A percentile compares a stretch with the other conserved stretches of the same genome.
phyloP scores from a whole-genome alignment of 805 yeast species.

The Schwanniomyces pseudopolymorphus region DNA sequence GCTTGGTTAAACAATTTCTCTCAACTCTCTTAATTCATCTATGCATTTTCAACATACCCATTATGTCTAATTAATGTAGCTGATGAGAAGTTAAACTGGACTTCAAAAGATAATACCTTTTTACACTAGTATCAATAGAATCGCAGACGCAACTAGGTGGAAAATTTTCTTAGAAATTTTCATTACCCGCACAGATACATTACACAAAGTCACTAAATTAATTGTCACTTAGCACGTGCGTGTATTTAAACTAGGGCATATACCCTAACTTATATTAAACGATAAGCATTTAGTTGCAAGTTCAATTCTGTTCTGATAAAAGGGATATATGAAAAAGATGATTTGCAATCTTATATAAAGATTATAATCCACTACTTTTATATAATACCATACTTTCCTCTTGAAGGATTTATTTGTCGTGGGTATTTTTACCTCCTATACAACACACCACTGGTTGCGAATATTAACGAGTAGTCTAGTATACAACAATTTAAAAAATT shows the following conservation, averaged over 20 bases:
- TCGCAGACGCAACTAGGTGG: not conserved
- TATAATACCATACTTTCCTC: too few relatives aligned
- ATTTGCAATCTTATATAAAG: too few relatives aligned
- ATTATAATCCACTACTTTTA: too few relatives aligned
- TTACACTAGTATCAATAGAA: not conserved
- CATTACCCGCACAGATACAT: not conserved
- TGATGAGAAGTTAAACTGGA: slow-evolving; percentile 2
- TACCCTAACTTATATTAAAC: too few relatives aligned
- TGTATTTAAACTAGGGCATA: not conserved
- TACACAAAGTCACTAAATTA: not conserved
- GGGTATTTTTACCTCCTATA: too few relatives aligned
- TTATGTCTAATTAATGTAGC: slow-evolving; percentile 17
- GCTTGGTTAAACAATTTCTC: not conserved
- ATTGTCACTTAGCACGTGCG: not conserved
- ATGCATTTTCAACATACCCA: slow-evolving; percentile 17
- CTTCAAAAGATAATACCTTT: slow-evolving; percentile 2
- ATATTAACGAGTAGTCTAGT: too few relatives aligned
- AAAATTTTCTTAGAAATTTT: slow-evolving; percentile 1
- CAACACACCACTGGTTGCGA: too few relatives aligned
- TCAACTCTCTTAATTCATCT: not conserved
- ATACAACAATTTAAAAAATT: not conserved
- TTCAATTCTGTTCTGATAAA: too few relatives aligned
- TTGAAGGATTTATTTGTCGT: too few relatives aligned
- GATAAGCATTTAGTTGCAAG: too few relatives aligned
- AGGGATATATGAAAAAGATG: too few relatives aligned